Conservation (phyloP, 1,139 yeast species). For the Debaryomycetaceae sp. region DNA sequence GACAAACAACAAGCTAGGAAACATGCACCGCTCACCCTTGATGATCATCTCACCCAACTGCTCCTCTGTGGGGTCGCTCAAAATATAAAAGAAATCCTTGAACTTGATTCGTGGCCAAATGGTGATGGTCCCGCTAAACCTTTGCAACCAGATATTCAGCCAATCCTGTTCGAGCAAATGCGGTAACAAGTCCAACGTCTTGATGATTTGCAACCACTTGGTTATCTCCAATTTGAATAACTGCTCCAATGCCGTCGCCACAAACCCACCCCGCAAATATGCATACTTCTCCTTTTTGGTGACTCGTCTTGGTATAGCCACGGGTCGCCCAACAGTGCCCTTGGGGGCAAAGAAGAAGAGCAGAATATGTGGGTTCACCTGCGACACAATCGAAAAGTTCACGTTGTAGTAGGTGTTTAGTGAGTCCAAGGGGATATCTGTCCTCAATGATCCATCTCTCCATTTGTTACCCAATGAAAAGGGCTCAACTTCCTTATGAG, state of each 20-base stretch:
- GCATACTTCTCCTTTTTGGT: constrained; percentile 35
- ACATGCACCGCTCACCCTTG: constrained; percentile 65
- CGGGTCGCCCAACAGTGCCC: constrained; percentile 80
- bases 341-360: constrained; percentile 74
- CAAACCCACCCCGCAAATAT: constrained; percentile 68
- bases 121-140: constrained; percentile 71
- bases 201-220: constrained; percentile 69
- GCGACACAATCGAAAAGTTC: constrained; percentile 72
- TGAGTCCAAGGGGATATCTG: constrained; percentile 68
- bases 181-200: constrained; percentile 64
- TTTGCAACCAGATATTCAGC: constrained; percentile 73
- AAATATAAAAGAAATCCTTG: constrained; percentile 58
- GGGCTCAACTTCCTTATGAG: constrained; percentile 46
- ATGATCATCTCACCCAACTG: constrained; percentile 51
- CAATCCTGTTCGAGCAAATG: constrained; percentile 72
- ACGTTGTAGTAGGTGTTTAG: constrained; percentile 75
- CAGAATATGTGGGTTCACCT: constrained; percentile 79
- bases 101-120: constrained; percentile 67
- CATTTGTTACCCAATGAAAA: constrained; percentile 72
- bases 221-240: constrained; percentile 65
- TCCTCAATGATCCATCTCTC: constrained; percentile 71
- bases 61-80: constrained; percentile 64
- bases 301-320: constrained; percentile 50
- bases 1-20: constrained; percentile 62
- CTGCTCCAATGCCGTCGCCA: constrained; percentile 70